phyloP scores from a whole-genome alignment of 1,139 yeast species.

The Geotrichum fermentans region DNA sequence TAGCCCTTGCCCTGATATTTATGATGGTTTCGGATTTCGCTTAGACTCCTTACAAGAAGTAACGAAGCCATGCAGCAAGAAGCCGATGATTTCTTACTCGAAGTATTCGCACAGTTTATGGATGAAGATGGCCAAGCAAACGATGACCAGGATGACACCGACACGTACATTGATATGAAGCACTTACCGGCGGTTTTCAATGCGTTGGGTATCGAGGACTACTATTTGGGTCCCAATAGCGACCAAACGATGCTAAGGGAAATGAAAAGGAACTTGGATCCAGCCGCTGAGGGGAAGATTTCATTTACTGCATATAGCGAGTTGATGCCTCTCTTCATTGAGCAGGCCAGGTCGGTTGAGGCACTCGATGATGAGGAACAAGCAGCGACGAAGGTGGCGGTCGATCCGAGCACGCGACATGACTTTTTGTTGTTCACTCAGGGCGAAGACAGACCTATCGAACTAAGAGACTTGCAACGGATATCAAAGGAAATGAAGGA shows the following conservation, averaged over 20 bases:
- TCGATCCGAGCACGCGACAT: neutral
- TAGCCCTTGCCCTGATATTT: neutral
- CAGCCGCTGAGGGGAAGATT: neutral
- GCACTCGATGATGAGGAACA: neutral
- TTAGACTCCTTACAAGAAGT: neutral
- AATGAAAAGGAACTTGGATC: slow-evolving; percentile 4
- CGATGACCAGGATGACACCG: neutral
- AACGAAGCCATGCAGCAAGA: neutral
- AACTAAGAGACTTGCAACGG: slow-evolving; percentile 13
- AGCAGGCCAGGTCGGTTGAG: slow-evolving; percentile 3
- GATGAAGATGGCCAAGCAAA: slow-evolving; percentile 2
- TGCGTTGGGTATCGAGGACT: slow-evolving; percentile 4
- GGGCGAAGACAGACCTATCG: slow-evolving; percentile 17
- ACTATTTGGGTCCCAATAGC: slow-evolving; percentile 4
- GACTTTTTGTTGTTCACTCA: slow-evolving; percentile 17
- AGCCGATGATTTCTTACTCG: slow-evolving; percentile 6
- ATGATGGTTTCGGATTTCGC: neutral
- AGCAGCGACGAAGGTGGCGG: neutral
- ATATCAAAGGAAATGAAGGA: slow-evolving; percentile 7
- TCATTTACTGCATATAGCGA: slow-evolving; percentile 1
- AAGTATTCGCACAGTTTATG: slow-evolving; percentile 8
- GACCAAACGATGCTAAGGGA: neutral
- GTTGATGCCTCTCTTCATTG: slow-evolving; percentile 3
- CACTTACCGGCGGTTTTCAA: slow-evolving; percentile 5
- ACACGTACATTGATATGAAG: slow-evolving; percentile 3